Base-by-base conservation (phyloP, 345 rosid genomes). In the Luvunga scandens region DNA sequence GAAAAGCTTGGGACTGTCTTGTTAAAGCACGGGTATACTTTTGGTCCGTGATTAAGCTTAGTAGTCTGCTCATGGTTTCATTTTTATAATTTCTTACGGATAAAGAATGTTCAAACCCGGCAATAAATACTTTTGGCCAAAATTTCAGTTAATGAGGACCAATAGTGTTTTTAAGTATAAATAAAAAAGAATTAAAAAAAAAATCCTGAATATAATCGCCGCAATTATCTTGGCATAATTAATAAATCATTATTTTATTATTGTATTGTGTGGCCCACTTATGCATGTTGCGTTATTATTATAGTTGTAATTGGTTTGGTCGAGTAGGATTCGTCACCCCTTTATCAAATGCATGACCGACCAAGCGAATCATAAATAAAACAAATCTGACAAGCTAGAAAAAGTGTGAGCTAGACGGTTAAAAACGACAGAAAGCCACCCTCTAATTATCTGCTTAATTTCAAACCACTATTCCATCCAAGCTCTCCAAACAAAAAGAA, bases 321-420 rank as follows among this genome's bases (percentile, higher is more conserved):
- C 3, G 33, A 7, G 48, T 45, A 24, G 7, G 33, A 59, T 36
- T 14, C 31, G 65, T 71, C 34, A 24, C 1, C 8, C 14, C 53
- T 38, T n/a, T 39, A 56, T 56, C n/a, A 5, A 9, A 73, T 39
- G 36, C 57, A 24, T 62, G 61, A 45, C 78, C 48, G 33, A 50
- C 78, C 71, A 31, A 65, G 78, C 64, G 62, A 65, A 48, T 75
- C 64, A 30, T 50, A 30, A 10, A 21, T 24, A 18, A 18, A 62
- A 7, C 2, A 66, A 57, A 72, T 72, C n/a, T 53, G 78, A 42
- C 69, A 28, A n/a, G 14, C 62, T 13, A 30, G 33, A 69, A 68
- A 48, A 73, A 73, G 57, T 2, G 34, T 66, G 50, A 34, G 31
- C 50, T 22, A 31, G 9, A 18, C 27, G 42, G 38, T 24, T 28